Base-by-base conservation (phyloP, 768 basidiomycete species). In the Tylopilus vinaceipallidus region DNA sequence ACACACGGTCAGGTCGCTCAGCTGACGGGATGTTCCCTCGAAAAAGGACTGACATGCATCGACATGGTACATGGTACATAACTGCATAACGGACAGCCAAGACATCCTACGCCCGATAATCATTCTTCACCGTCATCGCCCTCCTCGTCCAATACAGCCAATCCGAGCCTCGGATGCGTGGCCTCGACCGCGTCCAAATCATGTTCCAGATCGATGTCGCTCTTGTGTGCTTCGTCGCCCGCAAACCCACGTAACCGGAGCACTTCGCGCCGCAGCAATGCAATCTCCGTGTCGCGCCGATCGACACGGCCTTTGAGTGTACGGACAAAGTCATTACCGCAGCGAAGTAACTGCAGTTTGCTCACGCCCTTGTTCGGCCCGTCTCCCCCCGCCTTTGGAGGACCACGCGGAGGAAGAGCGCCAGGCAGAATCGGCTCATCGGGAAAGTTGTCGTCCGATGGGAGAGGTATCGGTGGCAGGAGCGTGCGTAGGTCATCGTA, bases 281-380 rank as follows among this genome's bases (percentile, higher is more conserved):
- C 73, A 57, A 95, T 88, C 71, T 93, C 91, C 39, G 76, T 78
- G 61, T 97, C 91, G 54, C 94, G 71, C 61, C 88, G 76, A 46
- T 89, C 86, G 42, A 95, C 79, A 26, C 88, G 80, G 16, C 73
- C 84, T 52, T 88, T 88, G 59, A 97, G 76, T 53, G 80, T 72
- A 56, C 85, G 76, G 54, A 98, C 86, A 63, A 78, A 95, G 65
- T 93, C 88, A 66, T 98, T 98, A 30, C 89, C 90, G 61, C 91
- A 95, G 51, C 91, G 83, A 47, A 98, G 69, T 32, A 98, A 72
- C 69, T 95, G 94, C 49, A 97, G 73, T 75, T 97, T 98, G 75
- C 90, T 92, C 41, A 98, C 92, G 14, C 85, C 86, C 61, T 94
- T 88, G 68, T 98, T 98, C 10, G 94, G 94, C n/a, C 94, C 93